Evolutionary conservation across 2,329 filamentous ascomycete genomes (phyloP), one percentile per base, ranked within the genome.

Genomic region (Aspergillus hortae): DNA sequence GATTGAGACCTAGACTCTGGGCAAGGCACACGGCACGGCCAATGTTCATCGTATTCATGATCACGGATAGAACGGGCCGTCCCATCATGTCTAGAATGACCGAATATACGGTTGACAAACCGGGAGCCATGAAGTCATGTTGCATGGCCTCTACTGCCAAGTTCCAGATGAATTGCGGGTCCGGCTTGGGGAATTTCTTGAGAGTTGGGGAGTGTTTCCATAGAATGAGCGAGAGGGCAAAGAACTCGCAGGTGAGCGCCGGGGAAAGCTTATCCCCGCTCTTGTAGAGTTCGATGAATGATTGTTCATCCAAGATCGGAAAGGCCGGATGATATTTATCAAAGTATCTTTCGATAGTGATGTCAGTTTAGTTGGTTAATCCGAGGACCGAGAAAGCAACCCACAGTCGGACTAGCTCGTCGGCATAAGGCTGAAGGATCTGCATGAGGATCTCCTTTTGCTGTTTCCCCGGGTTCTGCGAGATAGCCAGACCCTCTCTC

Each of bases 111-210:
- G 78, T 78, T 0, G 78, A 77, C 41, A 82, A 70, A 0, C 79
- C 76, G 0, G 79, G 80, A 0, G 75, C 76, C 4, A 78, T 65
- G 27, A 79, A 71, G 3, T 82, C 73, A 40, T 83, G 79, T 52
- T 80, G 78, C 4, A 81, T 65, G 0, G 79, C 78, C 51, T 78
- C 77, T 12, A 74, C 77, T 14, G 79, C 77, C 17, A 80, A 70
- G 49, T 82, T 82, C 80, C 80, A 83, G 30, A 80, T 73, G 56
- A 78, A 83, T 12, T 76, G 73, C 11, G 70, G 65, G 57, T 83
- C 79, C 0, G 80, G 80, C 1, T 66, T 64, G 10, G 54, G 56
- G 25, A 53, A 52, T 25, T 52, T 44, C 32, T 42, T 52, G 19
- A 54, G 52, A 4, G 44, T 44, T 17, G 57, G 55, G 4, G 51